Evolutionary conservation across 208 protist genomes (phyloP).

Genomic region (Novymonas esmeraldas): DNA sequence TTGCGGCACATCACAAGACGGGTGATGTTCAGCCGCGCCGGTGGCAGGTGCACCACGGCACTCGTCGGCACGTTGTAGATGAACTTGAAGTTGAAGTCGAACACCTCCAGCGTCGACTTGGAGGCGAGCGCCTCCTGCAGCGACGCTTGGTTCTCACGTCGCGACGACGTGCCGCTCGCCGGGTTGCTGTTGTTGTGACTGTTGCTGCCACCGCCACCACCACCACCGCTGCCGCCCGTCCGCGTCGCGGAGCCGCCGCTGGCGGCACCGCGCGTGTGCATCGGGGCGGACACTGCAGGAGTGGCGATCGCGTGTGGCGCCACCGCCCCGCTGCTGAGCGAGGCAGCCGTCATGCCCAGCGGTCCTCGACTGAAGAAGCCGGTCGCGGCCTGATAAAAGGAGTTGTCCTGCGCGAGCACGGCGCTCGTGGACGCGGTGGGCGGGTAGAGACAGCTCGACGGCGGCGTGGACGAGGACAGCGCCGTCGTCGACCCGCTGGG

Average conservation of each 20-base stretch:
- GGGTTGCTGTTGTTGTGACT: background rate
- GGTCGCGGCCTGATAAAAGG: background rate
- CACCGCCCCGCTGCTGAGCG: background rate
- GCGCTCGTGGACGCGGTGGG: background rate
- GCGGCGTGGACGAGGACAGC: constrained; percentile 13
- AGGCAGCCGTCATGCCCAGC: background rate
- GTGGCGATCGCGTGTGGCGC: constrained; percentile 6
- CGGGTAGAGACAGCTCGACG: background rate
- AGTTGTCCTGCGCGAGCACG: background rate
- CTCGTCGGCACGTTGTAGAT: constrained; percentile 61
- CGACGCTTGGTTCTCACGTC: constrained; percentile 10
- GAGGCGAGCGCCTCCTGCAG: constrained; percentile 4
- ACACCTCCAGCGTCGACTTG: constrained; percentile 46
- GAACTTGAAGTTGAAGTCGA: constrained; percentile 67
- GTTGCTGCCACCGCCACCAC: background rate
- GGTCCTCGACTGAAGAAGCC: constrained; percentile 4
- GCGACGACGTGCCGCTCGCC: constrained; percentile 6
- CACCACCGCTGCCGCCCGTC: background rate
- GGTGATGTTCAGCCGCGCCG: constrained; percentile 81
- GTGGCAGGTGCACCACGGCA: constrained; percentile 63
- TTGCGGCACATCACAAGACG: constrained; percentile 85
- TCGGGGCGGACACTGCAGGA: background rate
- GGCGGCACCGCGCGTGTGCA: background rate
- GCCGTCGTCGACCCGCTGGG: constrained; percentile 5
- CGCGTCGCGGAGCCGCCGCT: background rate